A percentile compares a stretch with the other conserved stretches of the same genome.
Conservation (phyloP, 768 basidiomycete species). For the Neoboletus subvelutipes region DNA sequence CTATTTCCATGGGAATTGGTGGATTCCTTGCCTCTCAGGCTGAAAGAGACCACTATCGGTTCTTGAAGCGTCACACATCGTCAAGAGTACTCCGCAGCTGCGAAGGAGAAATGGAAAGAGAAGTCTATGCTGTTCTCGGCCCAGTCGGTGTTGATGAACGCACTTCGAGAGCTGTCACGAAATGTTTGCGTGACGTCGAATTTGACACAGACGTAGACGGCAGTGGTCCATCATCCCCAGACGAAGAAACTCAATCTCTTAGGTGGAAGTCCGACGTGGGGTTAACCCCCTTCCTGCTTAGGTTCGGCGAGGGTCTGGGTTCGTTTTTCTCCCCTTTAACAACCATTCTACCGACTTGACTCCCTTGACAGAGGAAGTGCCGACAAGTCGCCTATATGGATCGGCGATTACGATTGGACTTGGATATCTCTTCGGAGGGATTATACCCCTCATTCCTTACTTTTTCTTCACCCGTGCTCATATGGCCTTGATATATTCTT, state of each 20-base stretch:
- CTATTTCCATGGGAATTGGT: slow-evolving; percentile 97
- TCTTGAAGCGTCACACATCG: slow-evolving; percentile 69
- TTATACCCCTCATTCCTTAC: slow-evolving; percentile 91
- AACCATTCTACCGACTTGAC: background rate
- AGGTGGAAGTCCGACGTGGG: slow-evolving; percentile 80
- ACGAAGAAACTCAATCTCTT: slow-evolving; percentile 57
- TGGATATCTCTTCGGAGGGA: slow-evolving; percentile 90
- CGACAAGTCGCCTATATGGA: slow-evolving; percentile 76
- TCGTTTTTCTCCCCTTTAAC: slow-evolving; percentile 27
- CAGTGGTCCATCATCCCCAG: slow-evolving; percentile 26
- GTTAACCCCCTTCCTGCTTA: slow-evolving; percentile 89
- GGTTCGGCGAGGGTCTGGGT: slow-evolving; percentile 94
- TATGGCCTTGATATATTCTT: slow-evolving; percentile 69
- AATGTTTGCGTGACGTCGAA: slow-evolving; percentile 69
- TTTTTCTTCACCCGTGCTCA: slow-evolving; percentile 80
- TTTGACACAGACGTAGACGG: slow-evolving; percentile 33
- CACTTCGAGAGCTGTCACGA: slow-evolving; percentile 76
- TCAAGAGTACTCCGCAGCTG: slow-evolving; percentile 87
- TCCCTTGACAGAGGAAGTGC: slow-evolving; percentile 72
- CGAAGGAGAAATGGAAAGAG: slow-evolving; percentile 93
- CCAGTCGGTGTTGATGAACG: slow-evolving; percentile 88
- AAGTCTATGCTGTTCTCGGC: slow-evolving; percentile 84
- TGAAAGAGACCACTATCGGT: slow-evolving; percentile 93
- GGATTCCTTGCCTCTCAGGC: slow-evolving; percentile 97
- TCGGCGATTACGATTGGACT: slow-evolving; percentile 95